Base-by-base conservation (phyloP, 208 protist genomes). In the Phytomonas francai region DNA sequence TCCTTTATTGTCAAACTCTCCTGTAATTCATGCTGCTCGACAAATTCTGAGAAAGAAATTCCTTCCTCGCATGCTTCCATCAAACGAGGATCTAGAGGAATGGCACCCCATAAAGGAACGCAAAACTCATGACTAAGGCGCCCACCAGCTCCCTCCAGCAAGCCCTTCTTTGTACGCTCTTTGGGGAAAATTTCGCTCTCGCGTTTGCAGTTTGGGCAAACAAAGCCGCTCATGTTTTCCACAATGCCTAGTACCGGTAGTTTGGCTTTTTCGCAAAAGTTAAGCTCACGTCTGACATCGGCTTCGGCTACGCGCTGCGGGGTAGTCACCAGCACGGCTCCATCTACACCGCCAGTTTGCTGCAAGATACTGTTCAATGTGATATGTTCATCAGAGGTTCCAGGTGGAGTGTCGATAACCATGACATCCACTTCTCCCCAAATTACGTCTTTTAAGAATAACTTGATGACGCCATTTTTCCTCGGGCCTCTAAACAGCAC, bases 331-430 rank as follows among this genome's bases (percentile, higher is more conserved):
- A 99, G 78, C 49, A 99, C 80, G 7, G 94, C 94, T 36, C 95
- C 96, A 73, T 94, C 89, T 34, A 92, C 68, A 45, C 83, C 83
- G 60, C 84, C 84, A 11, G 79, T 77, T 68, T 91, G 81, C 68
- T 92, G 88, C 57, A 99, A 78, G 62, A 98, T 91, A 30, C 92
- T 89, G 57, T 89, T 89, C 42, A 96, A 77, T 29, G 98, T 99
- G 54, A 99, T 91, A 87, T 99, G 99, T 84, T 99, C 99, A 79
- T 99, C 99, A 12, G 96, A 99, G 8, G 99, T 99, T 54, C 99
- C 99, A 7, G 99, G 99, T 36, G 99, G 99, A 19, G 98, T 99
- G 80, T 99, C 99, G 59, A 99, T 89, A 25, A 99, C 79, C 31
- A 99, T 81, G 59, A 97, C 95, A 84, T 99, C 98, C 22, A 99